A percentile compares a stretch with the other conserved stretches of the same genome.
Conservation (phyloP, 441 rosid genomes). For the Hypseocharis bilobata region DNA sequence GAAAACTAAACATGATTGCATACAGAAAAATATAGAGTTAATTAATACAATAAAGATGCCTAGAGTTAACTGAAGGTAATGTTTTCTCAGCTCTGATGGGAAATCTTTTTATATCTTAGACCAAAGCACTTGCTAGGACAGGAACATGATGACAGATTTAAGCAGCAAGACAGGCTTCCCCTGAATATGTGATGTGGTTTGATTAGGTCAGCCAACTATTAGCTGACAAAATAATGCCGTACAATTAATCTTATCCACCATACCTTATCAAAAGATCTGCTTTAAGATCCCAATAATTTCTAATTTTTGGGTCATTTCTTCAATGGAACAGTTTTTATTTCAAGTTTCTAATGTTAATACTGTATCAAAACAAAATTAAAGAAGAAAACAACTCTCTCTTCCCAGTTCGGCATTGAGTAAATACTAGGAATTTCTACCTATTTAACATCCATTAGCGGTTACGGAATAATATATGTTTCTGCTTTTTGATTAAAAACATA, state of each 20-base stretch:
- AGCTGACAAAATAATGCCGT: neutral
- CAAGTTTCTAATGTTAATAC: neutral
- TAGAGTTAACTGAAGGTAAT: neutral
- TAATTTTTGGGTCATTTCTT: neutral
- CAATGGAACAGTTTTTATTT: neutral
- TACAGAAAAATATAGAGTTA: neutral
- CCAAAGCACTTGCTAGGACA: neutral
- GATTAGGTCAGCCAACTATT: neutral
- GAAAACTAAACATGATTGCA: neutral
- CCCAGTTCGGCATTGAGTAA: neutral
- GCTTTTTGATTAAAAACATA: neutral
- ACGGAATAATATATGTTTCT: too few species aligned
- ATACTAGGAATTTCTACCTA: too few species aligned
- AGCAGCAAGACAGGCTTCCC: neutral
- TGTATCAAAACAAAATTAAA: neutral
- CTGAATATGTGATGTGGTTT: neutral
- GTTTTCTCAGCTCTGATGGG: neutral
- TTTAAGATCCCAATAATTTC: neutral
- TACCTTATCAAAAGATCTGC: neutral
- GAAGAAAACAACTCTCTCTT: neutral
- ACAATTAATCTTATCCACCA: too few species aligned
- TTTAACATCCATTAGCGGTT: too few species aligned
- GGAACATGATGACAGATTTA: neutral
- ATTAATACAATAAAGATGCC: neutral
- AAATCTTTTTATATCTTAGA: neutral